Conservation (phyloP, 306 rosid genomes). For the Quercus cerris region DNA sequence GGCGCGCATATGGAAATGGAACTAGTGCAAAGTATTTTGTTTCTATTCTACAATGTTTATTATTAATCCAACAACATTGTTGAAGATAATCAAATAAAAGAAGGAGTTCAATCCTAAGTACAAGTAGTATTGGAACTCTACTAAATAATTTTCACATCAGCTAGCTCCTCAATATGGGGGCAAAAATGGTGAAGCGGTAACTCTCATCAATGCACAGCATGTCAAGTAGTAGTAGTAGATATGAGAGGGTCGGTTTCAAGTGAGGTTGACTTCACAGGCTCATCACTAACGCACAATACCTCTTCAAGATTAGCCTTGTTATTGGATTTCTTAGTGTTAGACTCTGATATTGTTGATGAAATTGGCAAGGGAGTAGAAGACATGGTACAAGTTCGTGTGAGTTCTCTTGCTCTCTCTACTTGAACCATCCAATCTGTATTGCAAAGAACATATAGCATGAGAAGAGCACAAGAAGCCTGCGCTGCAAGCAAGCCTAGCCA, state of each 20-base stretch:
- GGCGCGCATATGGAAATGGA: neutral
- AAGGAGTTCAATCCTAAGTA: neutral
- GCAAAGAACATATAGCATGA: slow-evolving; percentile 72
- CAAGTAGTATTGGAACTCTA: neutral
- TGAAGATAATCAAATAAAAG: neutral
- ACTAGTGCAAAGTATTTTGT: slow-evolving; percentile 20
- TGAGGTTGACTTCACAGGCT: slow-evolving; percentile 22
- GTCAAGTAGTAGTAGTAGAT: slow-evolving; percentile 6
- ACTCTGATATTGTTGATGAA: slow-evolving; percentile 13
- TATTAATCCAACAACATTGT: slow-evolving; percentile 24
- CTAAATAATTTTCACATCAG: slow-evolving; percentile 25
- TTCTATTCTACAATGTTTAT: slow-evolving; percentile 19
- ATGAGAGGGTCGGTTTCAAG: slow-evolving; percentile 69
- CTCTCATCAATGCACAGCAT: slow-evolving; percentile 9
- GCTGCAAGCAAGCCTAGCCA: slow-evolving; percentile 98
- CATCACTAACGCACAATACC: slow-evolving; percentile 33
- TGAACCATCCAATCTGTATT: slow-evolving; percentile 75
- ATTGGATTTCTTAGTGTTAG: neutral
- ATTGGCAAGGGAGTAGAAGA: slow-evolving; percentile 22
- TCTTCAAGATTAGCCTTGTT: slow-evolving; percentile 31
- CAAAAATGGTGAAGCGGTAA: slow-evolving; percentile 12
- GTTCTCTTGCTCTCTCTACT: slow-evolving; percentile 54
- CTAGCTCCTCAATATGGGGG: neutral
- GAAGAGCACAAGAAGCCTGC: slow-evolving; percentile 72
- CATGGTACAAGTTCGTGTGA: slow-evolving; percentile 32